Evolutionary conservation across 257 asterid genomes (phyloP), one percentile per base, ranked within the genome.

Genomic region (Nicotiana noctiflora): DNA sequence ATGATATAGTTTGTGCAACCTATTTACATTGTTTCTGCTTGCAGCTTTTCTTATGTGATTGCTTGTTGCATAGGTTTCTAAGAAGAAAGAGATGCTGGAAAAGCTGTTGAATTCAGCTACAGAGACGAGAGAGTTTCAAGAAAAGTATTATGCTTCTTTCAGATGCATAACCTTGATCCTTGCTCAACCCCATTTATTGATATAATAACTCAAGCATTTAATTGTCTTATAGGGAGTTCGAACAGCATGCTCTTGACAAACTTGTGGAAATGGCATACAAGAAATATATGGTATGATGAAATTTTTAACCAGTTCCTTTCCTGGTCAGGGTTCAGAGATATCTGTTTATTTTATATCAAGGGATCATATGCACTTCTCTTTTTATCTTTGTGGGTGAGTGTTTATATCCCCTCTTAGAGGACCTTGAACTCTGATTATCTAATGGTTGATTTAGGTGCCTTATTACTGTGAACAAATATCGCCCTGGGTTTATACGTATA

Each of bases 231-330:
- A 94, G 98, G 92, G 93, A 89, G 79, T 92, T 92, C 74, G 97
- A 92, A 89, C 89, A 68, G 84, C 84, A 55, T 31, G 97, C 97
- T 65, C 91, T 94, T 85, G 90, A 91, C 86, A 92, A 91, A 86
- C 96, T 94, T 59, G 90, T 90, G 79, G 92, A 56, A 79, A 92
- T 92, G 93, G 96, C 93, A 80, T 94, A 92, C 65, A 92, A 89
- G 84, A 92, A 92, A 81, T 92, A 92, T 87, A 91, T 94, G 98
- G 98, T 94, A 91, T 88, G 77, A 21, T 44, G 59, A 70, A 3
- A 56, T 44, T 44, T 46, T 70, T 70, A 21, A 70, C 21, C 59
- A 44, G 25, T 70, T 70, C n/a, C 8, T 21, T 44, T 70, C 34
- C 77, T 37, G 56, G 76, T 70, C 57, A 68, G 77, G 40, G 77